Conservation (phyloP, 345 rosid genomes). For the Hypericum androsaemum region DNA sequence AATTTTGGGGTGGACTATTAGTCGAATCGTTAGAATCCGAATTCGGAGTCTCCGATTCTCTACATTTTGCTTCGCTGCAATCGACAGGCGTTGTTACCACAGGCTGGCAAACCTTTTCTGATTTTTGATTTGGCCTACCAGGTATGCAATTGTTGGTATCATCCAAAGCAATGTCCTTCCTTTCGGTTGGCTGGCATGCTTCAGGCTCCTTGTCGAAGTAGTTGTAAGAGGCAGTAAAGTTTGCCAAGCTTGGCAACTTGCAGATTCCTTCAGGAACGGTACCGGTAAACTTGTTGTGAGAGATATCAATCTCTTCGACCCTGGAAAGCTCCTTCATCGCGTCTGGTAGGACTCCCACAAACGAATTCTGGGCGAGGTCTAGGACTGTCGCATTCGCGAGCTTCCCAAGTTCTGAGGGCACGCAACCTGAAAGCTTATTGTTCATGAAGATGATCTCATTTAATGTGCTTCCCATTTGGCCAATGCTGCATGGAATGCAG, state of each 20-base stretch:
- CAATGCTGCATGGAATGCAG: constrained; percentile 23
- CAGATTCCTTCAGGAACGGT: constrained; percentile 39
- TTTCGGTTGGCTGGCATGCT: constrained; percentile 28
- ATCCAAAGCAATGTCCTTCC: constrained; percentile 26
- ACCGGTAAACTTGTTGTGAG: constrained; percentile 54
- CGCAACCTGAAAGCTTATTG: constrained; percentile 17
- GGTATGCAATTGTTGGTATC: constrained; percentile 47
- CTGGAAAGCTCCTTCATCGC: background rate
- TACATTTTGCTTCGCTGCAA: constrained; percentile 56
- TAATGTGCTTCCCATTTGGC: constrained; percentile 15
- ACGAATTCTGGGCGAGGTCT: too few species aligned
- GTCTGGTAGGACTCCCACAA: too few species aligned
- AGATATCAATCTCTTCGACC: constrained; percentile 32
- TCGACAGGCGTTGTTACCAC: constrained; percentile 50
- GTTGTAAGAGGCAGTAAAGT: constrained; percentile 48
- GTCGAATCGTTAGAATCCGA: constrained; percentile 13
- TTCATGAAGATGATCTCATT: constrained; percentile 16
- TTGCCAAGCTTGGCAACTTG: constrained; percentile 39
- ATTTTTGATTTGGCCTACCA: constrained; percentile 37
- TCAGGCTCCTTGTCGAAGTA: constrained; percentile 43
- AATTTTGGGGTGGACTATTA: background rate
- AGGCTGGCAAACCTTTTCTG: constrained; percentile 26
- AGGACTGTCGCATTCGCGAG: constrained; percentile 8
- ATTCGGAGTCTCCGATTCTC: too few species aligned
- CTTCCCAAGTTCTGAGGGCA: constrained; percentile 18